Evolutionary conservation across 2,329 filamentous ascomycete species (phyloP).

Genomic region (Fusarium mangiferae): DNA sequence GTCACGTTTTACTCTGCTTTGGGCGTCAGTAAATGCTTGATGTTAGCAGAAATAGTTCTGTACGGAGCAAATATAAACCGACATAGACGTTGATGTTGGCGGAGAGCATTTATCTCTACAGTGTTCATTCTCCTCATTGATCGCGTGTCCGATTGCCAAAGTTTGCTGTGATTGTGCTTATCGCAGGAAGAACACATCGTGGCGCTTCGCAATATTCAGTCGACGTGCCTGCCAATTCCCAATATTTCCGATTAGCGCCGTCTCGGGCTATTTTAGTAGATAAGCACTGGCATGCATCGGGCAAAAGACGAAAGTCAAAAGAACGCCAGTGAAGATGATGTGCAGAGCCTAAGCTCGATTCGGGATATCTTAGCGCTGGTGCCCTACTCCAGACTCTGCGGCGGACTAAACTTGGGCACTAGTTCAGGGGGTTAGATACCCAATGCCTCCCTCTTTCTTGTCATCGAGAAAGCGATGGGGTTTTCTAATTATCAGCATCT

Average conservation of each 20-base stretch:
- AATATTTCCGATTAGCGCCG: neutral
- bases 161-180: accelerated
- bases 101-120: neutral
- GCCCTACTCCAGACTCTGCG: accelerated
- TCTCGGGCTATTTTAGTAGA: no score
- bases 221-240: neutral
- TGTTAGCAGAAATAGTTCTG: accelerated
- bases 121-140: neutral
- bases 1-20: no score
- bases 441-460: neutral
- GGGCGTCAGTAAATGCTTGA: neutral
- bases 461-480: no score
- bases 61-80: neutral
- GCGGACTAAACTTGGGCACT: neutral
- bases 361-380: accelerated
- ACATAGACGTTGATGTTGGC: no score
- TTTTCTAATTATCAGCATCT: neutral
- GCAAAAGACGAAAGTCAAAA: neutral
- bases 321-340: neutral
- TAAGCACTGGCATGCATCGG: neutral
- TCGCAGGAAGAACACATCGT: neutral
- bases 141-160: neutral
- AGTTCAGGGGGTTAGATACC: neutral
- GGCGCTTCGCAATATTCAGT: no score
- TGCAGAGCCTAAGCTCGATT: neutral